These are phyloP conservation scores for Acorus calamus DNA, from an alignment of 106 monocot species.

Conservation along the genomic window DNA sequence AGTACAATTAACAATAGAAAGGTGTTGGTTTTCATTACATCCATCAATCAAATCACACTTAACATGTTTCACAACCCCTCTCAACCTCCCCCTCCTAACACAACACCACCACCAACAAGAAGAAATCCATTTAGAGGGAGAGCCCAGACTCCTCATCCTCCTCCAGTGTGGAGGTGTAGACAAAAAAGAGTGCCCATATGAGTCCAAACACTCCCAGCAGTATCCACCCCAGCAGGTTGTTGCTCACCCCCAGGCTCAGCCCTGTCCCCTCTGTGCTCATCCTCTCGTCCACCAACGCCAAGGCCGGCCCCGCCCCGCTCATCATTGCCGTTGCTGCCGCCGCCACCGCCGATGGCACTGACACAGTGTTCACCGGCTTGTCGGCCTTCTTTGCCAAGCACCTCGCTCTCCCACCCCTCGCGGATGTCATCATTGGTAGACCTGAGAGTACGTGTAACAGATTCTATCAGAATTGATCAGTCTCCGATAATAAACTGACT, in stretches of 20 bases:
- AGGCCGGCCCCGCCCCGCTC: constrained; percentile 28
- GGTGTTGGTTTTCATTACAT: no score
- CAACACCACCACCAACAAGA: no score
- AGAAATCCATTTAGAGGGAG: constrained; percentile 25
- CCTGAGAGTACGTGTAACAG: constrained; percentile 1
- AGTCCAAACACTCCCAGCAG: constrained; percentile 59
- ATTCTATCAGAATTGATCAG: background rate
- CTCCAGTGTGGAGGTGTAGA: constrained; percentile 56
- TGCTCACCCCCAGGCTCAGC: constrained; percentile 58
- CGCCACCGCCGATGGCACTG: constrained; percentile 1
- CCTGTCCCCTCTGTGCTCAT: constrained; percentile 76
- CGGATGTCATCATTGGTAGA: constrained; percentile 10
- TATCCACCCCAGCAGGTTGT: constrained; percentile 69
- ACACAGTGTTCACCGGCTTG: background rate
- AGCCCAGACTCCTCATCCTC: constrained; percentile 75
- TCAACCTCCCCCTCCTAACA: no score
- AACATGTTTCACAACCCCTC: no score
- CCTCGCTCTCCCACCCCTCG: constrained; percentile 18
- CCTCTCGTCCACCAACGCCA: constrained; percentile 71
- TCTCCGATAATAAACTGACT: background rate
- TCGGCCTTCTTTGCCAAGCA: constrained; percentile 12
- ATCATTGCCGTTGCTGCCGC: constrained; percentile 29
- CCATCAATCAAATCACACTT: no score
- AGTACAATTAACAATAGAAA: no score
- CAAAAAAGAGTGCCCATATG: constrained; percentile 63